Percentiles rank a stretch among this genome's conserved stretches.
These are phyloP conservation scores for Ganoderma lucidum DNA, from an alignment of 1,284 basidiomycete genomes.

Conservation along the genomic window DNA sequence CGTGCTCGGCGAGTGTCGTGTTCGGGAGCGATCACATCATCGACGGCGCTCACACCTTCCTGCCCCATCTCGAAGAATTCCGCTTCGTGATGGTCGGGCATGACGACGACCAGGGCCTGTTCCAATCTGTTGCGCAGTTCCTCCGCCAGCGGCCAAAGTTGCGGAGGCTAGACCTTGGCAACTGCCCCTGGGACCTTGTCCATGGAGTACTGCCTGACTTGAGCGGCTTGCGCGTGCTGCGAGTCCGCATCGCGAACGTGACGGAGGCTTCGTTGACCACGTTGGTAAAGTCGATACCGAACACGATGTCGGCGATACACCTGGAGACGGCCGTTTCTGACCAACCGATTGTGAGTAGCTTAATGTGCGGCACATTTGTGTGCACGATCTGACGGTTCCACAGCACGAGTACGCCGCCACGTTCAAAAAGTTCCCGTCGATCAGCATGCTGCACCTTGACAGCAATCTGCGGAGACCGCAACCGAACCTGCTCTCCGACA, in stretches of 20 bases:
- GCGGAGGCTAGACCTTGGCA: constrained; percentile 64
- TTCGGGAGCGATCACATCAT: constrained; percentile 69
- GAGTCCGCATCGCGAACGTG: constrained; percentile 61
- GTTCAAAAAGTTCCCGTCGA: constrained; percentile 55
- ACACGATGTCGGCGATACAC: constrained; percentile 60
- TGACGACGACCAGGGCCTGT: constrained; percentile 61
- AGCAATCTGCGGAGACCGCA: constrained; percentile 57
- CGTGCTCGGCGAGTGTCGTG: constrained; percentile 62
- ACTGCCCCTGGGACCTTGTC: constrained; percentile 69
- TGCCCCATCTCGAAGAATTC: constrained; percentile 67
- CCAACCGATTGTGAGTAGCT: constrained; percentile 54
- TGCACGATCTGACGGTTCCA: neutral
- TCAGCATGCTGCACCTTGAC: constrained; percentile 67
- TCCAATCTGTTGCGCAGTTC: constrained; percentile 62
- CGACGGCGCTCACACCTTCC: constrained; percentile 62
- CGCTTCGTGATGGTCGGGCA: constrained; percentile 69
- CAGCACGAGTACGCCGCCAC: constrained; percentile 59
- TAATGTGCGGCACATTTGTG: neutral
- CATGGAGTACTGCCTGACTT: constrained; percentile 58
- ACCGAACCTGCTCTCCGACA: constrained; percentile 64
- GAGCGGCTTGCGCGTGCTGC: constrained; percentile 57
- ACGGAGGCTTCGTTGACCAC: constrained; percentile 46
- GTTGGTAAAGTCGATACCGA: constrained; percentile 55
- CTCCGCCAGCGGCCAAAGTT: constrained; percentile 55
- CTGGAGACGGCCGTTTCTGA: constrained; percentile 58